These are phyloP conservation scores for Penicillium sp. DNA, from an alignment of 2,329 filamentous ascomycete genomes.

Conservation along the genomic window DNA sequence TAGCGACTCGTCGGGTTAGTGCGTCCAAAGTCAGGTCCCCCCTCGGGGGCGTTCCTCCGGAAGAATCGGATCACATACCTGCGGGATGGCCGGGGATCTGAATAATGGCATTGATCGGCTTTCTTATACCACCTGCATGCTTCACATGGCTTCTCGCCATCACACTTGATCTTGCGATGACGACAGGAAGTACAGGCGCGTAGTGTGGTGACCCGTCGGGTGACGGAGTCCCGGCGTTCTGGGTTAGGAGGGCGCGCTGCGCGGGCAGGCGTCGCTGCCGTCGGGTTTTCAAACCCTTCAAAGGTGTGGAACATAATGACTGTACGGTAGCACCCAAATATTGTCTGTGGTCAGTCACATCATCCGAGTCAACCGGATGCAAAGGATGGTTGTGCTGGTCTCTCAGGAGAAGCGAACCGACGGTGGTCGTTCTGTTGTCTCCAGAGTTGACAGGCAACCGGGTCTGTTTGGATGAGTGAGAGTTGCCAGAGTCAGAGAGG, in stretches of 20 bases:
- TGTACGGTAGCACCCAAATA: slow-evolving; percentile 3
- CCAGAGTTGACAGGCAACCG: no score
- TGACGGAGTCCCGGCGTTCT: slow-evolving; percentile 31
- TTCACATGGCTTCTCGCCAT: slow-evolving; percentile 73
- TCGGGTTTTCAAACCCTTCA: slow-evolving; percentile 36
- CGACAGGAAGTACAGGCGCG: slow-evolving; percentile 69
- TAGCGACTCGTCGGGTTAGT: slow-evolving; percentile 5
- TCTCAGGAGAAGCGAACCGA: no score
- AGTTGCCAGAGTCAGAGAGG: no score
- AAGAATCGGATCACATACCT: slow-evolving; percentile 50
- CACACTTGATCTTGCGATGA: slow-evolving; percentile 75
- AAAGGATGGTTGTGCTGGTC: no score
- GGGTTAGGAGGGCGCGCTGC: slow-evolving; percentile 23
- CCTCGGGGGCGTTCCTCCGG: slow-evolving; percentile 10
- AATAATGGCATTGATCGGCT: slow-evolving; percentile 71
- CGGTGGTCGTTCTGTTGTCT: no score
- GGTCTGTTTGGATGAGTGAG: no score
- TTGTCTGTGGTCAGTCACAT: slow-evolving; percentile 8
- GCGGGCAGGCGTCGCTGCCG: slow-evolving; percentile 22
- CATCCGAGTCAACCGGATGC: neutral
- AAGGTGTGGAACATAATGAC: slow-evolving; percentile 39
- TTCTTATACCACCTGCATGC: slow-evolving; percentile 78
- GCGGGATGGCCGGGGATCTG: slow-evolving; percentile 72
- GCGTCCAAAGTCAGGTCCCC: slow-evolving; percentile 7
- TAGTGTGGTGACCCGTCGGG: slow-evolving; percentile 34